Conservation (phyloP, 352 stramenopile species). For the Phytophthora lateralis region DNA sequence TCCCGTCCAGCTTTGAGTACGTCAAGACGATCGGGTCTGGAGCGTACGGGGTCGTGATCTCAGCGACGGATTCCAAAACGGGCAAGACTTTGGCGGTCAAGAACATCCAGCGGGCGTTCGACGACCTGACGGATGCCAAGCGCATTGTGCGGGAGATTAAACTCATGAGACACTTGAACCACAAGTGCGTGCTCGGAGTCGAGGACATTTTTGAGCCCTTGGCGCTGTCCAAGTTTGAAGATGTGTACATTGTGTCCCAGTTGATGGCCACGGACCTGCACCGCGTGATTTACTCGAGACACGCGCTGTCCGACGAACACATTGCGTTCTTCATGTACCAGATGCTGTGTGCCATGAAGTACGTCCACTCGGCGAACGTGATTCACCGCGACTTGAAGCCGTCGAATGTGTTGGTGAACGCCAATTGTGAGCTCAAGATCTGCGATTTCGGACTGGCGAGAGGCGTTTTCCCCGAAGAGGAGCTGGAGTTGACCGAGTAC, state of each 20-base stretch:
- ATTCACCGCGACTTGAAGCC: conserved; percentile 97
- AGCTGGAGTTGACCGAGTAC: conserved; percentile 82
- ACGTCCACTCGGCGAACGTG: conserved; percentile 93
- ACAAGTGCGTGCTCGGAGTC: conserved; percentile 90
- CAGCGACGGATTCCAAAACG: conserved; percentile 50
- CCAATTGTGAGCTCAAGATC: conserved; percentile 92
- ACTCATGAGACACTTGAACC: conserved; percentile 90
- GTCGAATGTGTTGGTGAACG: conserved; percentile 97
- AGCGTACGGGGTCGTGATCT: conserved; percentile 92
- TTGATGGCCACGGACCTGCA: conserved; percentile 92
- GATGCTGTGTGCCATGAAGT: conserved; percentile 92
- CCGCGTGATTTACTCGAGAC: conserved; percentile 89
- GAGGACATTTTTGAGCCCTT: conserved; percentile 77
- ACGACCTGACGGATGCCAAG: conserved; percentile 99
- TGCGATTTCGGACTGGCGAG: conserved; percentile 89
- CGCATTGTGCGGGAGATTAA: conserved; percentile 98
- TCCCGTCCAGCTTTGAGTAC: conserved; percentile 79
- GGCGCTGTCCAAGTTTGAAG: conserved; percentile 76
- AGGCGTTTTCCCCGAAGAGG: conserved; percentile 83
- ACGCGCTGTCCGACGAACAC: conserved; percentile 85
- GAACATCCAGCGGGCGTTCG: conserved; percentile 95
- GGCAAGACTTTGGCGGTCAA: conserved; percentile 88
- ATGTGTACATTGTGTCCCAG: conserved; percentile 92
- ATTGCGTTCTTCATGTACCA: conserved; percentile 93
- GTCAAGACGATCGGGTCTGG: conserved; percentile 90